Conservation (phyloP, 352 stramenopile genomes). For the Globisporangium echinulatum region DNA sequence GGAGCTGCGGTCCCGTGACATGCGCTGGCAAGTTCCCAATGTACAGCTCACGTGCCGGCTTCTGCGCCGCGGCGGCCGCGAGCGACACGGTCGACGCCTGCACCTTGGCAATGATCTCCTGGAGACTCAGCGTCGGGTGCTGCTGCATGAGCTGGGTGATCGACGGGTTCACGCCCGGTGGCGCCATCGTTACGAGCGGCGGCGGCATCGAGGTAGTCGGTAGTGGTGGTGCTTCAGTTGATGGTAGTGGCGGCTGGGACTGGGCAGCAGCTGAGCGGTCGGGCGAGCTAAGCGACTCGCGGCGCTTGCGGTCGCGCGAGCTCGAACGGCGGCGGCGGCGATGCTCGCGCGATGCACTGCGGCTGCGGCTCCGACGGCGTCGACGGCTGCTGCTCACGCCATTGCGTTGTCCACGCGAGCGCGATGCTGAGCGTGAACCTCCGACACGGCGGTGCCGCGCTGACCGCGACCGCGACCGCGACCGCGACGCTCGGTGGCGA, state of each 20-base stretch:
- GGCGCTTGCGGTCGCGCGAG: slow-evolving; percentile 35
- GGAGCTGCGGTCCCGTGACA: slow-evolving; percentile 73
- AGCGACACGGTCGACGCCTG: slow-evolving; percentile 73
- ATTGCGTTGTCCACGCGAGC: slow-evolving; percentile 30
- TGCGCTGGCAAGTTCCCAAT: slow-evolving; percentile 83
- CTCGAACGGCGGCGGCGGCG: slow-evolving; percentile 50
- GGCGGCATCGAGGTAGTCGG: neutral
- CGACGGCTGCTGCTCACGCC: slow-evolving; percentile 20
- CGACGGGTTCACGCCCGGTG: slow-evolving; percentile 50
- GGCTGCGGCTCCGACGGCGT: slow-evolving; percentile 45
- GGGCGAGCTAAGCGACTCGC: slow-evolving; percentile 33
- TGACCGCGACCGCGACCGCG: slow-evolving; percentile 37
- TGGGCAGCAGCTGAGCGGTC: slow-evolving; percentile 24
- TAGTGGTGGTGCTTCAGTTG: neutral
- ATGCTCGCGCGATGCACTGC: slow-evolving; percentile 31
- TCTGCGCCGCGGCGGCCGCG: slow-evolving; percentile 65
- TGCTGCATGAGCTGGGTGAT: slow-evolving; percentile 89
- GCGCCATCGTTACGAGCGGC: neutral
- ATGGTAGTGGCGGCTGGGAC: slow-evolving; percentile 1
- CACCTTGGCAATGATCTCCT: slow-evolving; percentile 88
- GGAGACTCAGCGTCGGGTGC: slow-evolving; percentile 82
- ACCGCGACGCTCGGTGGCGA: slow-evolving; percentile 48
- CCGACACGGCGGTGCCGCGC: slow-evolving; percentile 27
- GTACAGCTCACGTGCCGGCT: slow-evolving; percentile 79
- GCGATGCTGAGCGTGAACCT: slow-evolving; percentile 41